Conservation (phyloP, 345 rosid genomes). For the Hevea brasiliensis region DNA sequence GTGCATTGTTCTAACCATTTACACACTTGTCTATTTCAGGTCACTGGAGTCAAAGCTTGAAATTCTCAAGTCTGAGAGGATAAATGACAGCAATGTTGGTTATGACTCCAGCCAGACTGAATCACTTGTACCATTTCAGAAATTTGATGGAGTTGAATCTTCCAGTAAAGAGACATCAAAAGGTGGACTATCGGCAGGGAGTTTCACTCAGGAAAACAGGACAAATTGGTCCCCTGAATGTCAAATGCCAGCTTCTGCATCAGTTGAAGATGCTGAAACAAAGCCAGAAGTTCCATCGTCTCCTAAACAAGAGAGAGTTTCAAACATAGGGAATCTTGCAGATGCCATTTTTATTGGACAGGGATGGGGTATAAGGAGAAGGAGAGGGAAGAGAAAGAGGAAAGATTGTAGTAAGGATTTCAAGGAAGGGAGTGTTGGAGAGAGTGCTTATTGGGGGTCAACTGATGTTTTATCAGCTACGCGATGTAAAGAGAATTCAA, state of each 20-base stretch:
- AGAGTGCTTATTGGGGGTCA: constrained; percentile 55
- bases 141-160: constrained; percentile 54
- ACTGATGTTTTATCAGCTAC: constrained; percentile 43
- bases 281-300: constrained; percentile 39
- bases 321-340: constrained; percentile 33
- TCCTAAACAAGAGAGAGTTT: constrained; percentile 33
- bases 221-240: constrained; percentile 57
- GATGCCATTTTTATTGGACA: constrained; percentile 43
- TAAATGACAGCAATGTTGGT: constrained; percentile 35
- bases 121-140: constrained; percentile 52
- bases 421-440: constrained; percentile 65
- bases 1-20: background rate
- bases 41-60: constrained; percentile 76
- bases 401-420: constrained; percentile 58
- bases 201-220: constrained; percentile 65
- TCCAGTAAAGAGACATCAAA: constrained; percentile 59
- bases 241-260: constrained; percentile 29
- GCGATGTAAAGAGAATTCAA: constrained; percentile 46
- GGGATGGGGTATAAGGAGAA: constrained; percentile 46
- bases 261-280: constrained; percentile 36
- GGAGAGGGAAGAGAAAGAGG: constrained; percentile 86
- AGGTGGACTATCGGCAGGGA: constrained; percentile 76
- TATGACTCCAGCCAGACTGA: constrained; percentile 65
- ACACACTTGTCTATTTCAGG: constrained; percentile 36
- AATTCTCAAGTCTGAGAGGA: constrained; percentile 56